Base-by-base conservation (phyloP, 306 rosid species). In the Luffa acutangula region DNA sequence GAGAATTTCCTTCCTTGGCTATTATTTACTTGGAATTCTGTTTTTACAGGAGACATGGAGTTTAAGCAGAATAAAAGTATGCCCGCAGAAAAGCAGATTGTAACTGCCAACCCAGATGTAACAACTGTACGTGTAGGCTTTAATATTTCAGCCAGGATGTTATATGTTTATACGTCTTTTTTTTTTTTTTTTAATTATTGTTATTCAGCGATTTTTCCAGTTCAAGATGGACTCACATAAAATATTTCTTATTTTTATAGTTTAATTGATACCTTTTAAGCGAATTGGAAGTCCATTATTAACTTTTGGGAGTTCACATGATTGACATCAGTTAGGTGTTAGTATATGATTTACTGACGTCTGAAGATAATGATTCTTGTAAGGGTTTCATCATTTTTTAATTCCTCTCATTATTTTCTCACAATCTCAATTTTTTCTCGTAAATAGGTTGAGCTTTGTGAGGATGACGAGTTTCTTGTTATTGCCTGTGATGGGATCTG, bases 401-500 rank as follows among this genome's bases (percentile, higher is more conserved):
- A 2, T 7, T n/a, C 20, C 31, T 49, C 60, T 49, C 60, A 13
- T 74, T 52, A 59, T 31, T 74, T 75, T 53, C 36, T 53, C n/a
- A 8, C 10, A 12, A 4, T 52, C 52, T 34, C 81, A 46, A 46
- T 60, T 71, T 45, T 64, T 39, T 75, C 60, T 9, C 37, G n/a
- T 57, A 10, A 72, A 75, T 76, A 95, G 99, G 88, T 87, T 78
- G 97, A 91, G 87, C 91, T 95, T 84, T 89, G 97, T 14, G 82
- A 88, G 66, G 99, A 93, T 73, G 99, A 95, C 46, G 97, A 95
- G 77, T 95, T 95, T 86, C 93, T 95, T 66, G 93, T 93, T 58
- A 79, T 95, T 84, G 99, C 99, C 67, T 93, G 99, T 81, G 99
- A 93, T 84, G 99, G 99, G 72, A 91, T 95, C 84, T 95, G 99